Evolutionary conservation across 208 protist species (phyloP).

Genomic region (Acanthamoeba polyphaga): DNA sequence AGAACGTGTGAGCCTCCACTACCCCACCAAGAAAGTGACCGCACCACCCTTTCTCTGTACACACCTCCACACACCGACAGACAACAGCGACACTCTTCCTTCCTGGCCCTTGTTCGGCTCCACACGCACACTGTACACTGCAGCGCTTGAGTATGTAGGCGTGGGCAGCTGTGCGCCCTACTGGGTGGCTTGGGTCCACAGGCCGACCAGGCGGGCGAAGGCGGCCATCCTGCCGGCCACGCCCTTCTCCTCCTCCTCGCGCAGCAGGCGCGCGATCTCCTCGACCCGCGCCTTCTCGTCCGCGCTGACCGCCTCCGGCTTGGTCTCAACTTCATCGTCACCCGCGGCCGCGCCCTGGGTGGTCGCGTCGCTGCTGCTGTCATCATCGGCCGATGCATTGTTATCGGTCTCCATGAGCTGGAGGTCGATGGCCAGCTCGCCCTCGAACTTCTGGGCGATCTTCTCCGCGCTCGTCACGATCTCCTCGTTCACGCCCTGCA

Average conservation of each 20-base stretch:
- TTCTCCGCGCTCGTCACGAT: not conserved
- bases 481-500: constrained; percentile 23
- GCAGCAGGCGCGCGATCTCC: not conserved
- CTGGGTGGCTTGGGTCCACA: not conserved
- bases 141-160: not conserved
- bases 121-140: no score
- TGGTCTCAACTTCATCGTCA: not conserved
- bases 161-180: not conserved
- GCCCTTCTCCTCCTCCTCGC: constrained; percentile 10
- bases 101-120: no score
- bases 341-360: not conserved
- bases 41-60: not conserved
- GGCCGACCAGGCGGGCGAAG: not conserved
- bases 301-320: not conserved
- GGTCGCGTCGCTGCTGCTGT: not conserved
- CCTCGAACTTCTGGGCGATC: constrained; percentile 39
- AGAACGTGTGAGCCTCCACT: constrained; percentile 1
- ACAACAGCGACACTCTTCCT: no score
- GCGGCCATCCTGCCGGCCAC: constrained; percentile 19
- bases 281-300: not conserved
- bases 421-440: constrained; percentile 7
- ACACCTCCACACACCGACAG: not conserved
- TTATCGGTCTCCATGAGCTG: not conserved
- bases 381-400: not conserved
- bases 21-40: not conserved